Evolutionary conservation across 164 flowering plant genomes (phyloP).

Genomic region (Kalanchoe fedtschenkoi): DNA sequence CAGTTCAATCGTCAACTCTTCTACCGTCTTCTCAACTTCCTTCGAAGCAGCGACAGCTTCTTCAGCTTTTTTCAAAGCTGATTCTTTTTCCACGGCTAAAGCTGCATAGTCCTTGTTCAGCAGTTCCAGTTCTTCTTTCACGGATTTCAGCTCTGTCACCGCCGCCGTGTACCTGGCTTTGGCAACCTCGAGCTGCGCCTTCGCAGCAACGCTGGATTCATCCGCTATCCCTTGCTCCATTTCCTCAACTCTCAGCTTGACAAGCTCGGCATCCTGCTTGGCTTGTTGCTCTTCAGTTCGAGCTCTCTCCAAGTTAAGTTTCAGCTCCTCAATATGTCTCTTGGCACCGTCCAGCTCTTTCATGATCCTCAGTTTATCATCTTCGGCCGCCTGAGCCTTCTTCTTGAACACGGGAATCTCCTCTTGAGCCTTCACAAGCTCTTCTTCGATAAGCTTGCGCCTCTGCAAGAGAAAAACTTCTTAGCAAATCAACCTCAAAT

Average conservation of each 20-base stretch:
- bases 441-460: conserved; percentile 49
- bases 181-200: conserved; percentile 84
- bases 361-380: conserved; percentile 39
- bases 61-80: conserved; percentile 48
- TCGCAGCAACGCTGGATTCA: conserved; percentile 79
- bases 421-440: conserved; percentile 63
- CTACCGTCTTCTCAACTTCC: conserved; percentile 66
- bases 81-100: conserved; percentile 46
- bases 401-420: conserved; percentile 59
- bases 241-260: conserved; percentile 65
- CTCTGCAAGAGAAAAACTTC: too few relatives aligned
- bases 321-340: conserved; percentile 66
- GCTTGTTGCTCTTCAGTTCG: conserved; percentile 84
- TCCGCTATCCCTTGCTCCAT: conserved; percentile 82
- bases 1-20: conserved; percentile 74
- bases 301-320: conserved; percentile 73
- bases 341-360: conserved; percentile 66
- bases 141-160: conserved; percentile 50
- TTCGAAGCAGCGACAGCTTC: conserved; percentile 52
- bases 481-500: too few relatives aligned
- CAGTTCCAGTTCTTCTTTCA: conserved; percentile 57
- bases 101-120: conserved; percentile 38
- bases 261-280: conserved; percentile 79
- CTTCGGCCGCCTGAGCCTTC: conserved; percentile 55
- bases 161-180: conserved; percentile 61